phyloP scores from a whole-genome alignment of 306 rosid genomes.

The Mimosa bimucronata region DNA sequence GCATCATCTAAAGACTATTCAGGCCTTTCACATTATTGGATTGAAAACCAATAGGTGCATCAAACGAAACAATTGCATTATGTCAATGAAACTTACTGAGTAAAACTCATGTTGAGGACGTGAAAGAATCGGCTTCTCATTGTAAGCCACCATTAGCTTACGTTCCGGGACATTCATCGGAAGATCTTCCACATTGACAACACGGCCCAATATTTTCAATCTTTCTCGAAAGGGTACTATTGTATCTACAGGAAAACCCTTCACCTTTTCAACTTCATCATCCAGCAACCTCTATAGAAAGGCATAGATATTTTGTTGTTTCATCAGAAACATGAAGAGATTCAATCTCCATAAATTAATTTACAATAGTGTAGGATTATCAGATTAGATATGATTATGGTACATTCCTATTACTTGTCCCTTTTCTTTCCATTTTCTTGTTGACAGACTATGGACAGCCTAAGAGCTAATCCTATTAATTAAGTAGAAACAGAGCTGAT shows the following conservation, averaged over 20 bases:
- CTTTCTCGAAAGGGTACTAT: constrained; percentile 78
- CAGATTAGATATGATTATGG: constrained; percentile 19
- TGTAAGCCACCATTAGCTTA: constrained; percentile 94
- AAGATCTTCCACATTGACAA: constrained; percentile 83
- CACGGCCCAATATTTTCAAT: constrained; percentile 91
- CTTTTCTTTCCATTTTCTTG: background rate
- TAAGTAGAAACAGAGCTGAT: background rate
- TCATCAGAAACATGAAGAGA: constrained; percentile 32
- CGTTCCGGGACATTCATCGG: constrained; percentile 80
- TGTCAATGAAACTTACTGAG: constrained; percentile 51
- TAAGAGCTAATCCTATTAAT: background rate
- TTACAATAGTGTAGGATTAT: constrained; percentile 13
- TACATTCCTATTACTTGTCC: background rate
- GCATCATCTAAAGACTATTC: constrained; percentile 22
- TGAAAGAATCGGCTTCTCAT: constrained; percentile 96
- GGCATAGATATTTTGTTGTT: constrained; percentile 4
- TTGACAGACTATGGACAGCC: background rate
- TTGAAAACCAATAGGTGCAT: background rate
- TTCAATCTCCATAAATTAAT: constrained; percentile 21
- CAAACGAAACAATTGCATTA: background rate
- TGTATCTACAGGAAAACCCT: constrained; percentile 83
- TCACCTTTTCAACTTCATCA: constrained; percentile 90
- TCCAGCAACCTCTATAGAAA: constrained; percentile 73
- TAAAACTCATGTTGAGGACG: constrained; percentile 98
- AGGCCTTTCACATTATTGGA: background rate